Percentiles rank a stretch among this genome's conserved stretches.
Conservation (phyloP, 768 basidiomycete species). For the Mycena galopus region DNA sequence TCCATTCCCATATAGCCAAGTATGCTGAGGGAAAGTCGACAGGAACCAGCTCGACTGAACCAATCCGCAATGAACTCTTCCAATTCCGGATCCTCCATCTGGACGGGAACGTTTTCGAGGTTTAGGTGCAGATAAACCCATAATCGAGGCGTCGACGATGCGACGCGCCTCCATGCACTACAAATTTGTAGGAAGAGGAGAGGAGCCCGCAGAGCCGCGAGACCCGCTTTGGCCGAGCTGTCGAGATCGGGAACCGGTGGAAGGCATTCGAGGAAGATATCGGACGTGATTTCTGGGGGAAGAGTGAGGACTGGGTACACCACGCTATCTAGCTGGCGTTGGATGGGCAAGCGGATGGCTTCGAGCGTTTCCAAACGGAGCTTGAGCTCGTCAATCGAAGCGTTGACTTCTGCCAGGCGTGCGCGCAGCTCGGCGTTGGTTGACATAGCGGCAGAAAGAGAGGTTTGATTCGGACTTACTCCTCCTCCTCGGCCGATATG, state of each 20-base stretch:
- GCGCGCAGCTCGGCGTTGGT: background rate
- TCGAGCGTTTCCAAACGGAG: background rate
- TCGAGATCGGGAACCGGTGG: background rate
- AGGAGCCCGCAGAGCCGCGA: constrained; percentile 11
- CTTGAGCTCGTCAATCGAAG: background rate
- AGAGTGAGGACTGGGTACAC: constrained; percentile 20
- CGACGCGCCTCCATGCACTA: constrained; percentile 41
- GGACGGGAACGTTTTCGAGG: background rate
- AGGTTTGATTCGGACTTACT: too few species aligned
- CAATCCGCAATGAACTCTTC: background rate
- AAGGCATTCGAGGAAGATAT: constrained; percentile 7
- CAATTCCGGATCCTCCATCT: background rate
- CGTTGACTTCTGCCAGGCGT: background rate
- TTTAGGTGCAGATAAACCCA: constrained; percentile 33
- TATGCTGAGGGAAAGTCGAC: constrained; percentile 9
- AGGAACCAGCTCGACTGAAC: background rate
- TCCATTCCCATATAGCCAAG: background rate
- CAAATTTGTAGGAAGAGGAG: constrained; percentile 39
- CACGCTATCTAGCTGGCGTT: constrained; percentile 3
- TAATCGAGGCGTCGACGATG: constrained; percentile 40
- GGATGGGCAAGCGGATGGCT: background rate
- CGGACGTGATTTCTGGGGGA: constrained; percentile 18
- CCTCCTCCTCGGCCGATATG: too few species aligned
- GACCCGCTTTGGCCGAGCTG: background rate
- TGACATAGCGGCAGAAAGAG: too few species aligned